Evolutionary conservation across 2,329 filamentous ascomycete species (phyloP), one percentile per base, ranked within the genome.

Genomic region (Alternaria metachromatica): DNA sequence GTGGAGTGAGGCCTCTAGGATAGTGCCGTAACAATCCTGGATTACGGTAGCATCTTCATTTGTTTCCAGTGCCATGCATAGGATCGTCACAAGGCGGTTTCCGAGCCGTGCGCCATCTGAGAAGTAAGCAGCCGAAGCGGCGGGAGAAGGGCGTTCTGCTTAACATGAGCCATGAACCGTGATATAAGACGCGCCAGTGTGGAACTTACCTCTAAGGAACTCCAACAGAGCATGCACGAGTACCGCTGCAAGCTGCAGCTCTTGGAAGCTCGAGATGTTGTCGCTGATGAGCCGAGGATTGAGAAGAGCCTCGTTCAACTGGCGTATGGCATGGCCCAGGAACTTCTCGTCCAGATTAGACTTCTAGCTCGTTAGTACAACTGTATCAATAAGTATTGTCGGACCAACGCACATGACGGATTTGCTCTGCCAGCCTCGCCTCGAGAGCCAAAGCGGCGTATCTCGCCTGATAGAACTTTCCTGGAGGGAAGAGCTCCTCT

Each of bases 1-100:
- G 60, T 79, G 78, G 15, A 80, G 64, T 6, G 75, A 80, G 37
- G 77, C 76, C 62, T 81, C 79, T 1, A 81, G 33, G 15, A 81
- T 76, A 1, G 69, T 72, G 12, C 72, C 72, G 53, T 80, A 80
- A 12, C 73, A 73, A 15, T 74, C 60, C 37, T 64, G 70, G 6
- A 72, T 66, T 7, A 72, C 43, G 7, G 55, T 26, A 23, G 72
- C 57, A 18, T 73, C 68, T 26, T 63, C 58, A 15, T 68, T 55
- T 2, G 56, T 62, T 37, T 66, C 62, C 15, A 78, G 58, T 15
- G 74, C 62, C 20, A 73, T 53, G 3, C 67, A 66, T 7, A 78
- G 56, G 1, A 80, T 72, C 12, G 57, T 58, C 11, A 78, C n/a
- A 2, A 81, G 69, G n/a, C 76, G 75, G 33, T 76, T 64, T 15